phyloP scores from a whole-genome alignment of 495 filamentous ascomycete species.

The Penicillium coprophilum region DNA sequence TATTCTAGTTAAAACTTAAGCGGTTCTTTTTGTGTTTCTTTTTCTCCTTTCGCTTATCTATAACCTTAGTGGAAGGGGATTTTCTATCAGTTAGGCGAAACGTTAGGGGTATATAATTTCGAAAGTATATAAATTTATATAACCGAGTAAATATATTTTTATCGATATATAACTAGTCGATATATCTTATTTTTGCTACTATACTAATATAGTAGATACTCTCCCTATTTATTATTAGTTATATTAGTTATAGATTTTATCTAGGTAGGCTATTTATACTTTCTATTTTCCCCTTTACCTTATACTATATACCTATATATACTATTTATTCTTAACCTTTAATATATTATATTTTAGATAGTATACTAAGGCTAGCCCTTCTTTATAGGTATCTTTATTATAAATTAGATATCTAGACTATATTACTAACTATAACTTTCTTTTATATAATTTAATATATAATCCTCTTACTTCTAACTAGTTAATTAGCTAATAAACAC shows the following conservation, averaged over 20 bases:
- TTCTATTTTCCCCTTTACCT: too few species aligned
- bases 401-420: neutral
- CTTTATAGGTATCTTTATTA: neutral
- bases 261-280: too few species aligned
- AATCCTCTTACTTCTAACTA: neutral
- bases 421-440: neutral
- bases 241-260: neutral
- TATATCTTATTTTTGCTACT: too few species aligned
- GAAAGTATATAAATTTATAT: conserved; percentile 29
- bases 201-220: neutral
- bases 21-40: conserved; percentile 1
- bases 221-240: neutral
- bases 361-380: neutral
- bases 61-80: neutral
- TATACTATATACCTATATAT: too few species aligned
- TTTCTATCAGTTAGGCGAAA: conserved; percentile 4
- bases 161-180: too few species aligned
- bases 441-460: neutral
- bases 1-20: neutral
- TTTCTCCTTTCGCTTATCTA: neutral
- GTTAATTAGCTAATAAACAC: neutral
- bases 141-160: conserved; percentile 27
- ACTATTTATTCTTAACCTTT: neutral
- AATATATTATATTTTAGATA: neutral
- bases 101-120: conserved; percentile 24